phyloP scores from a whole-genome alignment of 805 yeast genomes.

The Kodamaea leandrae region DNA sequence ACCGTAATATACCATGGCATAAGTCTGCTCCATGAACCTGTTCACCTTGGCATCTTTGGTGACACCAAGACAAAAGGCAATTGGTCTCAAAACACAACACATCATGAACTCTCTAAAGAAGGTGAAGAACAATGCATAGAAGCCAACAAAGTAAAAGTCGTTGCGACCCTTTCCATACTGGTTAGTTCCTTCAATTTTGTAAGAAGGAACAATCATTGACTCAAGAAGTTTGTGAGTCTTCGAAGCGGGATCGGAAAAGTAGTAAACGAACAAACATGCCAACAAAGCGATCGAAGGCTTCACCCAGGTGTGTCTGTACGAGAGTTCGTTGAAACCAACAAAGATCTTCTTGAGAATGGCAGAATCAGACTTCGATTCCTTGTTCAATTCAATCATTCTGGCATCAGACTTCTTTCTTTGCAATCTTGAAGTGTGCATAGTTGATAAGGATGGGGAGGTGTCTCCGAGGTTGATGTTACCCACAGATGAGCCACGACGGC shows the following conservation, averaged over 20 bases:
- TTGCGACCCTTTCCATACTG: slow-evolving; percentile 84
- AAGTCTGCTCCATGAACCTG: slow-evolving; percentile 92
- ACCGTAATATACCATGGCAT: slow-evolving; percentile 78
- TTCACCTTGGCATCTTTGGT: slow-evolving; percentile 54
- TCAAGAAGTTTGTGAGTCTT: slow-evolving; percentile 55
- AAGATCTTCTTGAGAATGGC: slow-evolving; percentile 56
- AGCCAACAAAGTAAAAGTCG: slow-evolving; percentile 77
- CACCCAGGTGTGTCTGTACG: slow-evolving; percentile 69
- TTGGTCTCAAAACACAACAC: slow-evolving; percentile 76
- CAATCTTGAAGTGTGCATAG: slow-evolving; percentile 53
- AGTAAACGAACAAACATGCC: slow-evolving; percentile 42
- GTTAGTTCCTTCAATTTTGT: slow-evolving; percentile 57
- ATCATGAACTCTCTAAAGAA: slow-evolving; percentile 87
- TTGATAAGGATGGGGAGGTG: slow-evolving; percentile 63
- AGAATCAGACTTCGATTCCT: slow-evolving; percentile 37
- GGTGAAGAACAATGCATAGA: slow-evolving; percentile 83
- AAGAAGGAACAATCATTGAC: slow-evolving; percentile 63
- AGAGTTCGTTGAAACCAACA: slow-evolving; percentile 56
- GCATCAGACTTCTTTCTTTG: slow-evolving; percentile 34
- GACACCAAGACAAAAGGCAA: slow-evolving; percentile 57
- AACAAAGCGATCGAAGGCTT: slow-evolving; percentile 54
- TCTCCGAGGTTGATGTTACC: slow-evolving; percentile 78
- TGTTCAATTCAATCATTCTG: slow-evolving; percentile 30
- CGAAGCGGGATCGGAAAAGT: slow-evolving; percentile 56
- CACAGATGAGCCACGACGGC: slow-evolving; percentile 63